Evolutionary conservation across 2,329 filamentous ascomycete species (phyloP), one percentile per base, ranked within the genome.

Genomic region (Hypoxylon sp.): DNA sequence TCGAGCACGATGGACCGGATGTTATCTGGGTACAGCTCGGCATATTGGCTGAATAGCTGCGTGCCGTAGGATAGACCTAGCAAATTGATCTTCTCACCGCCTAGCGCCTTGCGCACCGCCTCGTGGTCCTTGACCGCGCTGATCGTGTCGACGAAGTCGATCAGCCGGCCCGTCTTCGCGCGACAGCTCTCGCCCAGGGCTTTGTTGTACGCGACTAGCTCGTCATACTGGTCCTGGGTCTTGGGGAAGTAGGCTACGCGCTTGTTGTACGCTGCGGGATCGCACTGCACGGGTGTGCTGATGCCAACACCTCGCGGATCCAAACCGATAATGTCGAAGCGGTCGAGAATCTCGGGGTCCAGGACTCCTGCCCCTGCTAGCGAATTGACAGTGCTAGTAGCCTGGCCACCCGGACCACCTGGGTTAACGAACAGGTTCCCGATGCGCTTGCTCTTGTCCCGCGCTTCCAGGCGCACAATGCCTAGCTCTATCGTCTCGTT

Each of bases 61-160:
- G 79, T 79, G 4, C 82, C 81, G 68, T 84, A 84, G 1, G 80
- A 83, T 12, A 80, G 66, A 5, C 81, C 82, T 1, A 82, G 59
- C 40, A 73, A 81, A 58, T 46, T 65, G 9, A 69, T 67, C 49
- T 72, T 72, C 53, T 72, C 73, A 44, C 40, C 65, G 14, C 73
- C 72, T 1, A 76, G 61, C 2, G 74, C 74, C 33, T 68, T 38
- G 44, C 75, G 75, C 38, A 77, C 73, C 0, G 74, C 72, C 45
- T 77, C 75, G 52, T 75, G 73, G 63, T 77, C 75, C 55, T 68
- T 70, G 11, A 38, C 73, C 1, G 74, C 73, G 65, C 72, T 75
- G 33, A 74, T 65, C 5, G 81, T 82, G 67, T 83, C 81, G 28
- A 84, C 68, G 65, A 80, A 78, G 26, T 80, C 74, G 51, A 83